Conservation (phyloP, 306 rosid species). For the Rosa multiflora region DNA sequence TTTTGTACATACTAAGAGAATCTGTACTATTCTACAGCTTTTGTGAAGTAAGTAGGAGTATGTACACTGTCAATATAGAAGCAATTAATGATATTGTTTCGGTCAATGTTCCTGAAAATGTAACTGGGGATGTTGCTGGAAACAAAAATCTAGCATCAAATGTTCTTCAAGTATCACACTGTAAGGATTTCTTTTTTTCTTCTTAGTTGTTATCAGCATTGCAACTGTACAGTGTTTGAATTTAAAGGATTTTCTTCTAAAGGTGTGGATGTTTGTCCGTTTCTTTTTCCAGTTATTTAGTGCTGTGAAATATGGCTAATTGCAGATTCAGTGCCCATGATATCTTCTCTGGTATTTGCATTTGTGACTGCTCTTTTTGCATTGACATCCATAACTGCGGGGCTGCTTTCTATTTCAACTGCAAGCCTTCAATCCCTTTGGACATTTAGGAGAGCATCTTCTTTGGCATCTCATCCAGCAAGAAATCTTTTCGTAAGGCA, state of each 20-base stretch:
- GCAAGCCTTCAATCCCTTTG: slow-evolving; percentile 76
- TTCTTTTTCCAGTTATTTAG: neutral
- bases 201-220: neutral
- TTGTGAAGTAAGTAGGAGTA: slow-evolving; percentile 43
- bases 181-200: slow-evolving; percentile 50
- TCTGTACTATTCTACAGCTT: slow-evolving; percentile 49
- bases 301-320: neutral
- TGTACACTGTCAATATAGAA: slow-evolving; percentile 54
- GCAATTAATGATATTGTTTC: slow-evolving; percentile 50
- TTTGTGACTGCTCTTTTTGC: slow-evolving; percentile 63
- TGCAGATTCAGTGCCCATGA: slow-evolving; percentile 68
- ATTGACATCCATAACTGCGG: slow-evolving; percentile 60
- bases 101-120: slow-evolving; percentile 69
- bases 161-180: slow-evolving; percentile 84
- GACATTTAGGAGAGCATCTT: slow-evolving; percentile 45
- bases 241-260: neutral
- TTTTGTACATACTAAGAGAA: slow-evolving; percentile 22
- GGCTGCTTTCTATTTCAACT: slow-evolving; percentile 74
- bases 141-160: slow-evolving; percentile 84
- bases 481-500: slow-evolving; percentile 73
- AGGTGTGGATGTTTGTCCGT: neutral
- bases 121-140: slow-evolving; percentile 75
- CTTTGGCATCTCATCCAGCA: slow-evolving; percentile 67
- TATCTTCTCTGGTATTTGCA: slow-evolving; percentile 54
- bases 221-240: neutral